Evolutionary conservation across 192 early-diverging fungal species (phyloP).

Genomic region (Pecoramyces ruminantium): DNA sequence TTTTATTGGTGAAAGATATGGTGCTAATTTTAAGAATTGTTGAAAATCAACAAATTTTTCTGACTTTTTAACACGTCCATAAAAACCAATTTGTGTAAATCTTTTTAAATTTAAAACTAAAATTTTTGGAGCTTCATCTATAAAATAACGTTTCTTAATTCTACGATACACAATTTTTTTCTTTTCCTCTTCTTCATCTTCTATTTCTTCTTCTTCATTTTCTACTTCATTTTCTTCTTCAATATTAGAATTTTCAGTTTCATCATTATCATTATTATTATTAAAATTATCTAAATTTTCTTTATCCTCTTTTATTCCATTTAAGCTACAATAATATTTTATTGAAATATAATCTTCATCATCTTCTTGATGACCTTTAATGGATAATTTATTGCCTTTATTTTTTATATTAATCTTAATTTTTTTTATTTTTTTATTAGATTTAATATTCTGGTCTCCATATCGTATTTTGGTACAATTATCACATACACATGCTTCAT

Average conservation of each 20-base stretch:
- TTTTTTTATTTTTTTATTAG: background rate
- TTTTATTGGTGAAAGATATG: background rate
- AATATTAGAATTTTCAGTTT: too few relatives aligned
- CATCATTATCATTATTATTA: background rate
- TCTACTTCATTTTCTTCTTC: background rate
- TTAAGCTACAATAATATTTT: background rate
- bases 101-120: background rate
- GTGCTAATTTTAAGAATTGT: background rate
- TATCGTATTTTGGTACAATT: constrained; percentile 23
- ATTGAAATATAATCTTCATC: background rate
- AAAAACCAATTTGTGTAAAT: background rate
- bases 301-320: background rate
- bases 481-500: constrained; percentile 43
- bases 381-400: background rate
- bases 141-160: background rate
- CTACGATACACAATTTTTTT: background rate
- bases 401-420: background rate
- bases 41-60: background rate
- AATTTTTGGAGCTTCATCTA: background rate
- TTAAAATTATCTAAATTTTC: background rate
- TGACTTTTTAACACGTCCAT: background rate
- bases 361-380: background rate
- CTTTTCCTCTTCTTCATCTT: background rate
- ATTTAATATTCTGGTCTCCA: background rate
- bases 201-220: too few relatives aligned